phyloP scores from a whole-genome alignment of 768 basidiomycete species.

The Coprinopsis marcescibilis region DNA sequence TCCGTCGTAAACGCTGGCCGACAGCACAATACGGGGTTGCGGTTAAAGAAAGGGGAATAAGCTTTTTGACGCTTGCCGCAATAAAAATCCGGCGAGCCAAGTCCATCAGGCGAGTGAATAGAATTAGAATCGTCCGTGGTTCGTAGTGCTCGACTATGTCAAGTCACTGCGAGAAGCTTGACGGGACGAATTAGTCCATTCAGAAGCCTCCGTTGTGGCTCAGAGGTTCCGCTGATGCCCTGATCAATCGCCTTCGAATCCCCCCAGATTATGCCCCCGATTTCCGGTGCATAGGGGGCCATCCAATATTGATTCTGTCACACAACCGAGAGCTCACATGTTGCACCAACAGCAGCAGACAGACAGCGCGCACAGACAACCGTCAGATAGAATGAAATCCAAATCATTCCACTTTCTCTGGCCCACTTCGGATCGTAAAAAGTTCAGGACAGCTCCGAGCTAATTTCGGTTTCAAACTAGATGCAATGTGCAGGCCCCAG shows the following conservation, averaged over 20 bases:
- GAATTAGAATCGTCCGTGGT: constrained; percentile 19
- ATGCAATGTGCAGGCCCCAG: neutral
- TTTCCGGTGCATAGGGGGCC: neutral
- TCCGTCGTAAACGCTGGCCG: constrained; percentile 5
- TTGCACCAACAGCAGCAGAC: neutral
- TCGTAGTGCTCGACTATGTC: constrained; percentile 25
- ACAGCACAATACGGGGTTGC: neutral
- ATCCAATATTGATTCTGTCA: constrained; percentile 2
- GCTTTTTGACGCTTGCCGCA: constrained; percentile 18
- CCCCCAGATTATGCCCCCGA: constrained; percentile 7
- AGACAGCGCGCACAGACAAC: neutral
- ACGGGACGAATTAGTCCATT: constrained; percentile 22
- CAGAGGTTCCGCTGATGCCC: constrained; percentile 23
- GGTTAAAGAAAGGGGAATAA: constrained; percentile 8
- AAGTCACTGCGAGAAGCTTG: constrained; percentile 26
- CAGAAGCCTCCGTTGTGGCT: constrained; percentile 17
- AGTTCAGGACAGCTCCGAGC: neutral
- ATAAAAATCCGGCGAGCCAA: constrained; percentile 11
- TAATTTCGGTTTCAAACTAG: neutral
- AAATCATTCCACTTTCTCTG: neutral
- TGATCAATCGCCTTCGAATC: too few species aligned
- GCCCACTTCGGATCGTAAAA: constrained; percentile 1
- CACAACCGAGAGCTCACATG: neutral
- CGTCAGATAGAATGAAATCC: neutral
- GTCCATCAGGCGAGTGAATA: constrained; percentile 16